Base-by-base conservation (phyloP, 1,284 basidiomycete species). In the Ceratorhiza oryzae-sativae region DNA sequence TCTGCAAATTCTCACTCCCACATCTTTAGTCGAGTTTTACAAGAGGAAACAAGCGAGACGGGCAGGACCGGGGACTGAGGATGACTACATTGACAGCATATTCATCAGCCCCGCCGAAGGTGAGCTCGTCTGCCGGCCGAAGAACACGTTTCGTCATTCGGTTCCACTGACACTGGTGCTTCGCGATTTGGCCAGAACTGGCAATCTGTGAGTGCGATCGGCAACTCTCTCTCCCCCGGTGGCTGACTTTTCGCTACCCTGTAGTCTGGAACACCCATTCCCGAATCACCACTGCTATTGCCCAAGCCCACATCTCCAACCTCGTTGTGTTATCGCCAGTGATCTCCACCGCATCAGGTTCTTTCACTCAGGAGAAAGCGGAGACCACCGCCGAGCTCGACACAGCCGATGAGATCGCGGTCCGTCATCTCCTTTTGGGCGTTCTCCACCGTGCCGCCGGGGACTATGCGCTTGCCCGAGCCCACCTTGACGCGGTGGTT, bases 41-140 rank as follows among this genome's bases (percentile, higher is more conserved):
- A 86, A 87, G 78, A 83, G 84, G 75, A 92, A 92, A 77, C 88
- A 90, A 18, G 68, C 39, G 74, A 79, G 77, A 60, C 80, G 85
- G 32, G 79, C 81, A 41, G 87, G 49, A n/a, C 86, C 6, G 86
- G 86, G 10, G 82, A 85, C 32, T 84, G 86, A 67, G 79, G 42
- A 36, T 23, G 46, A 62, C 34, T 91, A 81, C 75, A 84, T 83
- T 0, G 81, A 87, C 51, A 82, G 82, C 12, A 86, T 91, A 48
- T 85, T 81, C 74, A 87, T 92, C 51, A 90, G 86, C 77, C 84
- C 86, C 12, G 88, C 89, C 5, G 89, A 92, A 80, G 89, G 88
- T 88, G 68, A 18, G 84, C 32, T 30, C 49, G 13, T 13, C 20
- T 49, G n/a, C 48, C 48, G 48, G 49, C 49, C 49, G 49, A 53